Conservation (phyloP, 352 stramenopile genomes). For the Phytophthora vignae region DNA sequence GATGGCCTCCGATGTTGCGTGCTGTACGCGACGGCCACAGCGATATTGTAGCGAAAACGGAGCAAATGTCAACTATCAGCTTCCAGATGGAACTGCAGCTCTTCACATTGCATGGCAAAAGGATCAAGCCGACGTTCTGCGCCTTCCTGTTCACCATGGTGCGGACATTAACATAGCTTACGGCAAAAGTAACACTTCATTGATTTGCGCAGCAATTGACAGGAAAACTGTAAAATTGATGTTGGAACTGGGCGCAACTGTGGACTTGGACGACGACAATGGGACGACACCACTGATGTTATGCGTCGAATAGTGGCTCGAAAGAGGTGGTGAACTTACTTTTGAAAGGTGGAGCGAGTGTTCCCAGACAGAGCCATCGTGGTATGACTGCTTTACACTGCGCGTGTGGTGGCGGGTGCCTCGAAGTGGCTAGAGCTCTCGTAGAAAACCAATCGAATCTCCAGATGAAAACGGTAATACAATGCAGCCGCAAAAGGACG, state of each 20-base stretch:
- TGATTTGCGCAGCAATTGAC: background rate
- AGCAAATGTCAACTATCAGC: background rate
- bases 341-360: background rate
- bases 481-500: too few relatives aligned
- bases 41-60: background rate
- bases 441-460: too few relatives aligned
- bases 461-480: too few relatives aligned
- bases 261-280: background rate
- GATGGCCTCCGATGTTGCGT: background rate
- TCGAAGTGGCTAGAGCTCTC: too few relatives aligned
- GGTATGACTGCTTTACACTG: too few relatives aligned
- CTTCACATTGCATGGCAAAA: background rate
- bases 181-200: background rate
- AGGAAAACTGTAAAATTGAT: background rate
- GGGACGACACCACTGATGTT: background rate
- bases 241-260: background rate
- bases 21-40: background rate
- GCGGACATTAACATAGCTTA: too few relatives aligned
- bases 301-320: background rate
- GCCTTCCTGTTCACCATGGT: background rate
- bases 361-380: background rate
- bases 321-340: background rate
- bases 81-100: background rate
- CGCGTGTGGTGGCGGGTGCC: too few relatives aligned
- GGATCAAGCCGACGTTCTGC: background rate